Evolutionary conservation across 2,329 filamentous ascomycete species (phyloP).

Genomic region (Talaromyces funiculosus): DNA sequence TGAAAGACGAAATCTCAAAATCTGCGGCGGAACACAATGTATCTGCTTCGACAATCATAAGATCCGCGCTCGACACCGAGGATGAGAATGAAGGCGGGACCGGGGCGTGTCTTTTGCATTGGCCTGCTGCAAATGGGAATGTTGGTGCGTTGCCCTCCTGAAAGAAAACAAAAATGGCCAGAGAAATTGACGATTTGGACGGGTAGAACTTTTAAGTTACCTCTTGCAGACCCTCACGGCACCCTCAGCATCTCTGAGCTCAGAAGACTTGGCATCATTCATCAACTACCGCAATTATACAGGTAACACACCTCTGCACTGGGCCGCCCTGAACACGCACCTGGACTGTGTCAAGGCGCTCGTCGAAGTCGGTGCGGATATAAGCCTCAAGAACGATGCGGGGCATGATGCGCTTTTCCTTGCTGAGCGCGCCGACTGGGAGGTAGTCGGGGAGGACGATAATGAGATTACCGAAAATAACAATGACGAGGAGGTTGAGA

Average conservation of each 20-base stretch:
- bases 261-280: constrained; percentile 23
- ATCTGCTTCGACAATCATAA: constrained; percentile 59
- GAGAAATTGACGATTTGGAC: too few relatives aligned
- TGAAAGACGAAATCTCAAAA: constrained; percentile 55
- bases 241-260: not conserved
- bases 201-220: constrained; percentile 46
- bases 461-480: constrained; percentile 11
- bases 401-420: constrained; percentile 76
- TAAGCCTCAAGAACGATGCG: constrained; percentile 71
- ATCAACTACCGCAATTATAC: constrained; percentile 62
- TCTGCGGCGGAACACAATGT: constrained; percentile 59
- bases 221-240: constrained; percentile 33
- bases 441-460: constrained; percentile 41
- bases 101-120: constrained; percentile 61
- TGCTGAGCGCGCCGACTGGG: constrained; percentile 64
- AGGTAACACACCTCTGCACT: constrained; percentile 89
- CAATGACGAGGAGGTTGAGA: constrained; percentile 17
- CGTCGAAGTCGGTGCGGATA: constrained; percentile 69
- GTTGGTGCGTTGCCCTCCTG: constrained; percentile 52
- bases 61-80: constrained; percentile 64
- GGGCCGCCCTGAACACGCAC: constrained; percentile 87
- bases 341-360: constrained; percentile 72
- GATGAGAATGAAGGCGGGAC: constrained; percentile 63
- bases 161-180: too few relatives aligned
- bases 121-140: constrained; percentile 88